Evolutionary conservation across 1,284 basidiomycete species (phyloP), one percentile per base, ranked within the genome.

Genomic region (Trichosporon sp.): DNA sequence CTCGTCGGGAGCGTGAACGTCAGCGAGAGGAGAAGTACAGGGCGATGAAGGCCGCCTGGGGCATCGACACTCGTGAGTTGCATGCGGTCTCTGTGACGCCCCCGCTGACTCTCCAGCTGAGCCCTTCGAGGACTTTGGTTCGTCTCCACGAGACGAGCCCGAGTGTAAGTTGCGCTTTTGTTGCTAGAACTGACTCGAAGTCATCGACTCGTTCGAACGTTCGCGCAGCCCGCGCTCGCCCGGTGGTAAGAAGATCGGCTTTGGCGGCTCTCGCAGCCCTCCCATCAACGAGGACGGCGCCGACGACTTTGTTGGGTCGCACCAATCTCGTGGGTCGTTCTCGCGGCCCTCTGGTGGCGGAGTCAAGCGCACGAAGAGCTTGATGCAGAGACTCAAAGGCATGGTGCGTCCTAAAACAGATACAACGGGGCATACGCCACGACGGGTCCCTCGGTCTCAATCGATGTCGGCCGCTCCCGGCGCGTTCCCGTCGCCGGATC

Each of bases 351-450:
- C 69, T 47, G 77, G 71, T 47, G 77, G 71, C 9, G 80, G 81
- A 15, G 78, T 84, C 73, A 84, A 83, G 75, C 76, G 83, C 25
- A 83, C 77, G 23, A 83, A 83, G 72, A 83, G 81, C 71, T 75
- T 84, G 77, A 83, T 84, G 80, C 83, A 84, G 75, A 83, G 81
- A 69, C 75, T 84, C 70, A 81, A 81, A 76, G 78, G 78, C 67
- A 84, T 84, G 83, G 83, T 84, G 76, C 77, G 82, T 81, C 74
- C 66, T 60, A 67, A 68, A 25, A 58, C 67, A 2, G 68, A 70
- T 21, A 31, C 47, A 63, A 60, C 62, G 64, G 31, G 42, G 53
- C 66, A 68, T 15, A 67, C 64, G 65, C 65, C 21, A 63, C 65
- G 35, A 42, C 63, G 21, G 21, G 64, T 67, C 23, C 66, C 42